These are phyloP conservation scores for Rhodotorula paludigena DNA, from an alignment of 768 basidiomycete genomes.

Conservation along the genomic window DNA sequence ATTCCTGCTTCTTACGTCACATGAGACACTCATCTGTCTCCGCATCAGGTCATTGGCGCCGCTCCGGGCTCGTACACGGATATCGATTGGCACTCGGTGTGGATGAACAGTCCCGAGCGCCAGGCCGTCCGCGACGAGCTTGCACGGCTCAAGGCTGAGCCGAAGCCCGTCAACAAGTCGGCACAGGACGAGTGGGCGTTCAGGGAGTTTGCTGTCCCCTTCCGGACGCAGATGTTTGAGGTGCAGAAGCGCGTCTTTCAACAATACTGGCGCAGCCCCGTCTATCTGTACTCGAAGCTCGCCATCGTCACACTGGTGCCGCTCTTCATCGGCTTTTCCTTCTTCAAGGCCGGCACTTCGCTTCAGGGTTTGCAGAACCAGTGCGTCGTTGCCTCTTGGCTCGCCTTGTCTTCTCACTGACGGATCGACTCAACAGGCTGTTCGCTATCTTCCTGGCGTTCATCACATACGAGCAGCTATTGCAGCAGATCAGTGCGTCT, in stretches of 20 bases:
- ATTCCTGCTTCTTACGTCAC: conserved; percentile 60
- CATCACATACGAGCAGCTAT: conserved; percentile 51
- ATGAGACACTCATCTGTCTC: no score
- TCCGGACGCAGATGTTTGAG: conserved; percentile 19
- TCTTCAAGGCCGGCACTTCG: background rate
- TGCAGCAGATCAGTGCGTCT: conserved; percentile 55
- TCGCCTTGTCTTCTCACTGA: no score
- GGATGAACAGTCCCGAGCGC: conserved; percentile 68
- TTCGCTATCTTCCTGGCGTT: conserved; percentile 12
- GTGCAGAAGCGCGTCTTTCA: conserved; percentile 46
- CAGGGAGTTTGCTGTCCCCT: conserved; percentile 31
- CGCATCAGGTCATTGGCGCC: conserved; percentile 58
- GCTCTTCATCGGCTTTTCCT: conserved; percentile 34
- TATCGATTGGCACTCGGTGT: conserved; percentile 80
- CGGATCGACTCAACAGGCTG: no score
- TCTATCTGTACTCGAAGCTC: conserved; percentile 4
- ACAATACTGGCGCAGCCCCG: conserved; percentile 48
- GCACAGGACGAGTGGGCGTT: conserved; percentile 31
- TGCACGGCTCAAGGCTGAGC: conserved; percentile 54
- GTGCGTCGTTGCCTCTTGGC: no score
- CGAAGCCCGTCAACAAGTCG: conserved; percentile 13
- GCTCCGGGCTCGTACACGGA: conserved; percentile 57
- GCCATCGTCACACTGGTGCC: conserved; percentile 4
- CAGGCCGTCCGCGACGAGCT: conserved; percentile 50
- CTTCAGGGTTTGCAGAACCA: background rate